Evolutionary conservation across 2,329 filamentous ascomycete species (phyloP).

Genomic region (Fusarium guadeloupense): DNA sequence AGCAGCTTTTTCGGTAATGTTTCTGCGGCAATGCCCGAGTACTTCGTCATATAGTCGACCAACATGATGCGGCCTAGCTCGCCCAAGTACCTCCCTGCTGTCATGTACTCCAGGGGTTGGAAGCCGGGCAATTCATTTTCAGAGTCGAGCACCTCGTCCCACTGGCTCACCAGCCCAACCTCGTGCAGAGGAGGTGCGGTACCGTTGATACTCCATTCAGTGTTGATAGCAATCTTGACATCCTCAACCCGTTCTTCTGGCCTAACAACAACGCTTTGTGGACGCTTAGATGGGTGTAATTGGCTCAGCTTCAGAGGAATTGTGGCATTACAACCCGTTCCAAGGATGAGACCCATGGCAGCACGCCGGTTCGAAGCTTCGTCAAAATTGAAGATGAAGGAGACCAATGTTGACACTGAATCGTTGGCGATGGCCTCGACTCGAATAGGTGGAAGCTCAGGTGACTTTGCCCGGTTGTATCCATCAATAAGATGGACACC

Average conservation of each 20-base stretch:
- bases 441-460: conserved; percentile 69
- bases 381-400: conserved; percentile 76
- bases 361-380: conserved; percentile 69
- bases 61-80: conserved; percentile 78
- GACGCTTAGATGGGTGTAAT: conserved; percentile 71
- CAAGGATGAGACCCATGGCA: conserved; percentile 82
- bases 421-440: conserved; percentile 85
- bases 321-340: conserved; percentile 84
- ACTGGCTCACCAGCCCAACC: conserved; percentile 71
- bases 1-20: conserved; percentile 65
- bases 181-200: conserved; percentile 73
- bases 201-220: conserved; percentile 84
- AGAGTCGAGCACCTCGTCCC: conserved; percentile 74
- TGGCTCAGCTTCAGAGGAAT: conserved; percentile 72
- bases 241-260: conserved; percentile 58
- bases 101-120: conserved; percentile 87
- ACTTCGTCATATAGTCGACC: conserved; percentile 67
- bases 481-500: conserved; percentile 67
- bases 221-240: conserved; percentile 79
- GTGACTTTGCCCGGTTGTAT: conserved; percentile 61
- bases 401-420: conserved; percentile 80
- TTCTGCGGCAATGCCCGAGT: conserved; percentile 51
- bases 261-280: conserved; percentile 57
- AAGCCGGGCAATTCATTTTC: conserved; percentile 77
- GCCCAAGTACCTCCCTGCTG: conserved; percentile 78